These are phyloP conservation scores for Crataegus laevigata DNA, from an alignment of 306 rosid genomes.

Conservation along the genomic window DNA sequence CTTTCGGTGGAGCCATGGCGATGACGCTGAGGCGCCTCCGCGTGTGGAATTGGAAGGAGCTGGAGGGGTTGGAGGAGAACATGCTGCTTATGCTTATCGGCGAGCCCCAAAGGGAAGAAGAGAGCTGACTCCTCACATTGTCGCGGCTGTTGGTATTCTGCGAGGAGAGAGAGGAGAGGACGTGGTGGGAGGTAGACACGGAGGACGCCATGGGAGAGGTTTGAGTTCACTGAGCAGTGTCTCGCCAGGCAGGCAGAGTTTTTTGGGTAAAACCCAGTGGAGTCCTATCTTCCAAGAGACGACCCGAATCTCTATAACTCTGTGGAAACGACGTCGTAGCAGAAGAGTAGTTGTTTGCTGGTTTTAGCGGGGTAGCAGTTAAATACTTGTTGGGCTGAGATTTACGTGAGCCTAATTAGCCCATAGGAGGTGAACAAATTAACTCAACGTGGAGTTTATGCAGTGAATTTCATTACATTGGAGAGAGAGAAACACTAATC, in stretches of 20 bases:
- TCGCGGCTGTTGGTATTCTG: neutral
- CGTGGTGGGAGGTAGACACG: constrained; percentile 9
- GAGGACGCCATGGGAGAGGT: constrained; percentile 11
- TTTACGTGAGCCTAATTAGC: neutral
- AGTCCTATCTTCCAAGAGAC: neutral
- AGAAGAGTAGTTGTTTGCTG: no score
- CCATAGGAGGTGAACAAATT: neutral
- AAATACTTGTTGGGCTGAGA: no score
- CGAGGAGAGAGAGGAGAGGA: constrained; percentile 14
- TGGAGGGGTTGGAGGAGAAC: constrained; percentile 33
- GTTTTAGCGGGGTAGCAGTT: neutral
- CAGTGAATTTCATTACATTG: neutral
- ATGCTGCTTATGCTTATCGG: constrained; percentile 19
- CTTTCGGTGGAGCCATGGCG: constrained; percentile 97
- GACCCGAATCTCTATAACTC: neutral
- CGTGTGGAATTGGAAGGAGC: constrained; percentile 16
- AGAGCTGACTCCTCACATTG: constrained; percentile 1
- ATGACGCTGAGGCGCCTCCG: constrained; percentile 48
- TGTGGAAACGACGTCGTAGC: neutral
- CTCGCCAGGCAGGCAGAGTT: neutral
- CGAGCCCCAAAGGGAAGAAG: constrained; percentile 47
- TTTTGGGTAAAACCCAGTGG: constrained; percentile 23
- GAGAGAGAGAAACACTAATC: neutral
- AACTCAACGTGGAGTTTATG: neutral
- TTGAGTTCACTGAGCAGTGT: neutral